These are phyloP conservation scores for Streptanthus diversifolius DNA, from an alignment of 345 rosid genomes.

Conservation along the genomic window DNA sequence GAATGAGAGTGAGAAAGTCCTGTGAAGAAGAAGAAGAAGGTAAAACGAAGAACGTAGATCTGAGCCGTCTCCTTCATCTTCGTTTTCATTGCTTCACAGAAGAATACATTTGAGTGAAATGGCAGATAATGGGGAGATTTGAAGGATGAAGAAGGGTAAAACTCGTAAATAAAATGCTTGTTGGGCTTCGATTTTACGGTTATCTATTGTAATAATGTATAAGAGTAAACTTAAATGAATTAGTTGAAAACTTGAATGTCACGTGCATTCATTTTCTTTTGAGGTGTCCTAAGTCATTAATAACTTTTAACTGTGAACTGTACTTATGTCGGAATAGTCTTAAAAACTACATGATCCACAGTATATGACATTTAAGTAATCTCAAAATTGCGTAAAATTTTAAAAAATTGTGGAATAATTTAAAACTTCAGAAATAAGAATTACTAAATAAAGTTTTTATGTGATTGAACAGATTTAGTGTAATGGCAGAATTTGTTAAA, in stretches of 20 bases:
- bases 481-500: no score
- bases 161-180: background rate
- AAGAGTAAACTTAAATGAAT: background rate
- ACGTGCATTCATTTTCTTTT: constrained; percentile 14
- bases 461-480: no score
- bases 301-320: constrained; percentile 22
- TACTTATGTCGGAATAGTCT: constrained; percentile 26
- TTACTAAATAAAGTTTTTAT: no score
- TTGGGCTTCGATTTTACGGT: constrained; percentile 11
- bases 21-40: constrained; percentile 24
- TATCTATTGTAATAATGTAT: background rate
- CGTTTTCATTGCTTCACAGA: constrained; percentile 70
- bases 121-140: constrained; percentile 13
- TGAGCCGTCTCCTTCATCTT: constrained; percentile 59
- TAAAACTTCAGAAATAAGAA: no score
- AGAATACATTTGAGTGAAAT: constrained; percentile 46
- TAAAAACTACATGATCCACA: constrained; percentile 12
- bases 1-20: constrained; percentile 20
- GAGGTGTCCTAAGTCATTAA: constrained; percentile 17
- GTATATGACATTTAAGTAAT: no score
- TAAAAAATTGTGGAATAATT: no score
- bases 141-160: constrained; percentile 20
- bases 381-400: no score
- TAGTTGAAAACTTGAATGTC: constrained; percentile 10
- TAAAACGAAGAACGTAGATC: constrained; percentile 21